Evolutionary conservation across 345 rosid species (phyloP).

Genomic region (Bruguiera parviflora): DNA sequence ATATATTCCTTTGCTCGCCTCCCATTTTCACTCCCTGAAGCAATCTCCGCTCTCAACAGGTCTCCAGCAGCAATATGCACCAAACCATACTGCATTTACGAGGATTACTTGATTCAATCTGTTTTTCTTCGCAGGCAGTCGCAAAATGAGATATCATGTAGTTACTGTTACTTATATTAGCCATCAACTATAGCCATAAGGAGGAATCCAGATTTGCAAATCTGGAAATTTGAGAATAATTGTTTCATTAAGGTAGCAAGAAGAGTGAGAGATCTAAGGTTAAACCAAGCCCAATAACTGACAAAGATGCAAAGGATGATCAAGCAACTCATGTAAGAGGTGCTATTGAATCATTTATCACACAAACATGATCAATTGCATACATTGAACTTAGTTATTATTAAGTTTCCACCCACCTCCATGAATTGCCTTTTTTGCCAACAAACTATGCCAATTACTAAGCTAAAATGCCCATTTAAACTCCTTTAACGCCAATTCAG

Average conservation of each 20-base stretch:
- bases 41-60: constrained; percentile 72
- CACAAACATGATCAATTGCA: too few species aligned
- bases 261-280: too few species aligned
- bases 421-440: too few species aligned
- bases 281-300: too few species aligned
- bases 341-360: too few species aligned
- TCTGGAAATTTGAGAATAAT: too few species aligned
- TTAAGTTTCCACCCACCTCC: too few species aligned
- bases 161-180: constrained; percentile 9
- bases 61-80: constrained; percentile 94
- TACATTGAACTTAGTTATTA: too few species aligned
- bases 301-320: too few species aligned
- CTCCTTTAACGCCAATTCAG: neutral
- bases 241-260: too few species aligned
- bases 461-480: neutral
- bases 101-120: constrained; percentile 33
- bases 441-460: neutral
- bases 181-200: constrained; percentile 1
- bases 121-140: constrained; percentile 16
- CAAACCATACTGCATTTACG: constrained; percentile 76
- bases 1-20: constrained; percentile 71
- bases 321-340: too few species aligned
- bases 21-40: constrained; percentile 82
- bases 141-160: constrained; percentile 14
- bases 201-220: neutral